Conservation (phyloP, 2,329 filamentous ascomycete species). For the Monosporascus sp. region DNA sequence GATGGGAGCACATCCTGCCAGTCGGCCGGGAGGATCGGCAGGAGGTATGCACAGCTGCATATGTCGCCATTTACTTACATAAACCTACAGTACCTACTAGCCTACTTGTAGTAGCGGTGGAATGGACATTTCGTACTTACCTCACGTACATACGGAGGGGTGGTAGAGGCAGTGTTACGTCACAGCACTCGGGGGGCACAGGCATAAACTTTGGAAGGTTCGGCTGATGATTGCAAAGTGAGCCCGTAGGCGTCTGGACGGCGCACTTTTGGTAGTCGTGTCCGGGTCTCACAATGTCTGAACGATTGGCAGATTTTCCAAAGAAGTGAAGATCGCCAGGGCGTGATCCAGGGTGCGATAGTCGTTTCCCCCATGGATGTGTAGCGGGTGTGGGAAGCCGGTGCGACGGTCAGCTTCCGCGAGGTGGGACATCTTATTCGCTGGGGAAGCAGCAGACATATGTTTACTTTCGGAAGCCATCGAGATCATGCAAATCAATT, state of each 20-base stretch:
- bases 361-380: neutral
- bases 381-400: neutral
- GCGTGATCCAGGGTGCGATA: neutral
- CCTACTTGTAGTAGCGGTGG: neutral
- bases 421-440: neutral
- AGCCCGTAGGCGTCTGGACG: neutral
- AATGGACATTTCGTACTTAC: neutral
- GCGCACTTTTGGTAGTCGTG: too few relatives aligned
- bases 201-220: neutral
- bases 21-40: too few relatives aligned
- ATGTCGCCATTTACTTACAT: too few relatives aligned
- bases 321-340: neutral
- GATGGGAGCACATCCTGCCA: too few relatives aligned
- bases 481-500: neutral
- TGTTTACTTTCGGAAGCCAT: neutral
- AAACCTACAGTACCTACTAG: too few relatives aligned
- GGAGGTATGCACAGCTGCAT: too few relatives aligned
- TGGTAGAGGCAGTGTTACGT: neutral
- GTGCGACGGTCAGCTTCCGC: neutral
- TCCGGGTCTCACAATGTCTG: too few relatives aligned
- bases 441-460: neutral
- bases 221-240: neutral
- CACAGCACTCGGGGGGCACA: neutral
- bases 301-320: neutral
- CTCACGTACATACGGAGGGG: neutral